Conservation (phyloP, 2,329 filamentous ascomycete genomes). For the Aspergillus floridensis region DNA sequence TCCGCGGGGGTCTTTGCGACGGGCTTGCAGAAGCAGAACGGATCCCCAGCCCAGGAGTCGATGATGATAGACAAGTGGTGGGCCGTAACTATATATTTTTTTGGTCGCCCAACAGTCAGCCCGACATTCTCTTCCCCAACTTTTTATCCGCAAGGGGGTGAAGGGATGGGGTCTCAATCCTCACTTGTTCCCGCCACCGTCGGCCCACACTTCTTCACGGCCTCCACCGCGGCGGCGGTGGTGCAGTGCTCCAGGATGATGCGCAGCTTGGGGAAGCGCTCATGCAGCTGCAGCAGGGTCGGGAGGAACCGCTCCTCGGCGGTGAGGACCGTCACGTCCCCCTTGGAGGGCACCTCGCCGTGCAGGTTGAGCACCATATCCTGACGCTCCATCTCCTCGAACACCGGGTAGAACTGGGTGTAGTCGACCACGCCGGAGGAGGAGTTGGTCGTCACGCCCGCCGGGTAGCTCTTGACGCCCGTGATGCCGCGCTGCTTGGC, state of each 20-base stretch:
- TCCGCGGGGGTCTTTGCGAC: slow-evolving; percentile 71
- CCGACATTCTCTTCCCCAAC: neutral
- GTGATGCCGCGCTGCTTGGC: slow-evolving; percentile 71
- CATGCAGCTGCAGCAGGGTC: slow-evolving; percentile 70
- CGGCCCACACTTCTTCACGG: slow-evolving; percentile 72
- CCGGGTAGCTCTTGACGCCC: slow-evolving; percentile 54
- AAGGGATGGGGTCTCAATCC: neutral
- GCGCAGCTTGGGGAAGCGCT: slow-evolving; percentile 62
- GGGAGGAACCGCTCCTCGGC: slow-evolving; percentile 78
- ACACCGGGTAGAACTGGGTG: slow-evolving; percentile 57
- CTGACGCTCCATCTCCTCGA: slow-evolving; percentile 83
- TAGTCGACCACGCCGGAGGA: slow-evolving; percentile 49
- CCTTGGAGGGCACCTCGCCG: slow-evolving; percentile 58
- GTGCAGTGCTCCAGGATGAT: slow-evolving; percentile 79
- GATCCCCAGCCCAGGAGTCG: slow-evolving; percentile 68
- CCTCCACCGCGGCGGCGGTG: slow-evolving; percentile 74
- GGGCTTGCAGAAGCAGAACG: slow-evolving; percentile 78
- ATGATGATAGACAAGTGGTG: slow-evolving; percentile 81
- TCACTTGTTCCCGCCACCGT: slow-evolving; percentile 59
- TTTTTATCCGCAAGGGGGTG: too few species aligned
- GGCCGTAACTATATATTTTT: slow-evolving; percentile 59
- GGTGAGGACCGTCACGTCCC: slow-evolving; percentile 58
- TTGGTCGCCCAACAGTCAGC: neutral
- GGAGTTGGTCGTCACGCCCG: slow-evolving; percentile 59
- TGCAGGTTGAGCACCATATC: slow-evolving; percentile 89